These are phyloP conservation scores for Clitopilus hobsonii DNA, from an alignment of 768 basidiomycete species.

Conservation along the genomic window DNA sequence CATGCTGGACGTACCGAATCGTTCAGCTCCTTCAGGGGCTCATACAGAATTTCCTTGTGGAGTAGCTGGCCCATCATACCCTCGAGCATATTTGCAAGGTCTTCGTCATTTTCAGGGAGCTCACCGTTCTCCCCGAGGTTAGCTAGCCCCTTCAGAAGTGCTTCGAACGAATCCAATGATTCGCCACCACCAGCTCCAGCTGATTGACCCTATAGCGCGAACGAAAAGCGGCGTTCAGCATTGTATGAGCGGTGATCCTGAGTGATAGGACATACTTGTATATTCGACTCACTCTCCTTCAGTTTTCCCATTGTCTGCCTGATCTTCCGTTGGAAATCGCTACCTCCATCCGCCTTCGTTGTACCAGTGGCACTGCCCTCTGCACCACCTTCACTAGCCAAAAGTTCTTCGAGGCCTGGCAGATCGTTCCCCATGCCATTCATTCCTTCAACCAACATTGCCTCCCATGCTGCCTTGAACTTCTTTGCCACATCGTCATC, in stretches of 20 bases:
- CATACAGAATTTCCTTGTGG: constrained; percentile 81
- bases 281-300: constrained; percentile 57
- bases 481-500: constrained; percentile 28
- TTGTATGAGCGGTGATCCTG: neutral
- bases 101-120: constrained; percentile 37
- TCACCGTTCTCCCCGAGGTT: constrained; percentile 29
- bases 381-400: constrained; percentile 7
- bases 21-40: constrained; percentile 76
- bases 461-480: constrained; percentile 65
- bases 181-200: constrained; percentile 11
- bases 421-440: constrained; percentile 29
- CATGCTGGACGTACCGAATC: constrained; percentile 53
- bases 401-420: constrained; percentile 12
- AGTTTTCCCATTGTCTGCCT: constrained; percentile 71
- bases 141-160: constrained; percentile 46
- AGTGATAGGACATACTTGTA: constrained; percentile 35
- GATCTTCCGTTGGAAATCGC: constrained; percentile 66
- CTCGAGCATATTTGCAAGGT: constrained; percentile 68
- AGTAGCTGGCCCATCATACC: constrained; percentile 78
- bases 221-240: constrained; percentile 6
- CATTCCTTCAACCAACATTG: constrained; percentile 64
- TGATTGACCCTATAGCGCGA: constrained; percentile 6
- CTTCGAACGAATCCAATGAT: constrained; percentile 38
- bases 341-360: constrained; percentile 6
- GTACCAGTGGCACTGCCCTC: neutral